These are phyloP conservation scores for Xylariaceae sp. DNA, from an alignment of 2,329 filamentous ascomycete genomes.

Conservation along the genomic window DNA sequence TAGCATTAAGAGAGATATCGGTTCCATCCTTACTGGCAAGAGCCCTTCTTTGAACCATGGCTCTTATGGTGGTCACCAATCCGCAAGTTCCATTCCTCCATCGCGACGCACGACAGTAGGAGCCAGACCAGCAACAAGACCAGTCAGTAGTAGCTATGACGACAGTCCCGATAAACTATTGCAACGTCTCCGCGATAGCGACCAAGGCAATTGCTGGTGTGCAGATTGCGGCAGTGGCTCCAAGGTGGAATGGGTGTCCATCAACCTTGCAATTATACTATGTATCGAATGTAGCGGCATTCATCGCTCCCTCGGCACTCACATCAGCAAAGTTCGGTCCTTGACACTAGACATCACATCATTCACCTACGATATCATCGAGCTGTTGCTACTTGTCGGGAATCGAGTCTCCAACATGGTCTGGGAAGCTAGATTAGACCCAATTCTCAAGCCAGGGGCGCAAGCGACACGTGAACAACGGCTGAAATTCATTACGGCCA, in stretches of 20 bases:
- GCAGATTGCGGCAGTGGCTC: slow-evolving; percentile 88
- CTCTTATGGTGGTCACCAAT: slow-evolving; percentile 51
- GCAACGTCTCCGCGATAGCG: slow-evolving; percentile 81
- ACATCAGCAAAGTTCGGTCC: slow-evolving; percentile 96
- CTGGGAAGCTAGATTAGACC: slow-evolving; percentile 85
- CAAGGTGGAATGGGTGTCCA: slow-evolving; percentile 98
- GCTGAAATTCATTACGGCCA: slow-evolving; percentile 90
- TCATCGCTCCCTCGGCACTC: slow-evolving; percentile 90
- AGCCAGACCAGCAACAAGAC: slow-evolving; percentile 71
- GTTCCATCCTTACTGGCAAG: slow-evolving; percentile 89
- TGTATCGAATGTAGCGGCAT: slow-evolving; percentile 99
- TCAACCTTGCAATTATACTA: slow-evolving; percentile 92
- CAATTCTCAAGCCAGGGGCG: slow-evolving; percentile 67
- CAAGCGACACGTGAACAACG: slow-evolving; percentile 85
- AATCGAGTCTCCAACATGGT: slow-evolving; percentile 96
- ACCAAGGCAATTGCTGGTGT: slow-evolving; percentile 90
- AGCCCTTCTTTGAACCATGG: slow-evolving; percentile 64
- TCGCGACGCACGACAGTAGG: slow-evolving; percentile 88
- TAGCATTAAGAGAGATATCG: slow-evolving; percentile 78
- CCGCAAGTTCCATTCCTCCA: slow-evolving; percentile 54
- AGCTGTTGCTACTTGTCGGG: slow-evolving; percentile 84
- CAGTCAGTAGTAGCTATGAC: slow-evolving; percentile 69
- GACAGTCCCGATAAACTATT: slow-evolving; percentile 83
- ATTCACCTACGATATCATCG: slow-evolving; percentile 95
- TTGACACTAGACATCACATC: slow-evolving; percentile 93